Evolutionary conservation across 805 yeast species (phyloP).

Genomic region (Lipomyces sp.): DNA sequence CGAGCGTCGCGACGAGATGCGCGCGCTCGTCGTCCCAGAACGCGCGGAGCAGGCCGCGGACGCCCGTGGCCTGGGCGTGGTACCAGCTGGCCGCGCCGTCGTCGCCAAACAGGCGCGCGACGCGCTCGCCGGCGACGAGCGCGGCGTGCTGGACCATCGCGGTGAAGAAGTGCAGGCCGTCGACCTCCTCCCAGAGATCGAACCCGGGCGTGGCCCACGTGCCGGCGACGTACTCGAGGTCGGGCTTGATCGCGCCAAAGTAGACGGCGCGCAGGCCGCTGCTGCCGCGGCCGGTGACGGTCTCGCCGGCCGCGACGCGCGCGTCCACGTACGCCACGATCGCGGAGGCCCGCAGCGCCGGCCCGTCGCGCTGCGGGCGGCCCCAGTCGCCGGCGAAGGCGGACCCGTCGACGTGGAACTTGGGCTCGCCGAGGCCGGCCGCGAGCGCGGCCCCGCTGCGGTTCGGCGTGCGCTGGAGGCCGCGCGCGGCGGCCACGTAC

Average conservation of each 20-base stretch:
- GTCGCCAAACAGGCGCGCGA: conserved; percentile 37
- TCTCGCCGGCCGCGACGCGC: conserved; percentile 38
- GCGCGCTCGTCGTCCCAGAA: conserved; percentile 39
- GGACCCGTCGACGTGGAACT: conserved; percentile 64
- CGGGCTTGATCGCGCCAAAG: conserved; percentile 56
- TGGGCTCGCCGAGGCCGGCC: conserved; percentile 82
- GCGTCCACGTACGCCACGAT: conserved; percentile 53
- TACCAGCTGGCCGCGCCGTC: conserved; percentile 28
- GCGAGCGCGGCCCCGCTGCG: conserved; percentile 54
- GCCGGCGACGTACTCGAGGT: conserved; percentile 57
- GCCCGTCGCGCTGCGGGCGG: conserved; percentile 94
- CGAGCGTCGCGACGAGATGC: conserved; percentile 70
- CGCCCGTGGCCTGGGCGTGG: conserved; percentile 15
- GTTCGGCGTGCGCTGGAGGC: conserved; percentile 64
- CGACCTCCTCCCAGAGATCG: conserved; percentile 90
- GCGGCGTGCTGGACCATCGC: conserved; percentile 71
- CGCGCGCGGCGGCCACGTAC: conserved; percentile 57
- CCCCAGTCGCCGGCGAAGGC: conserved; percentile 78
- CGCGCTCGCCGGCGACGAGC: conserved; percentile 51
- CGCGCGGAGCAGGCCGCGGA: conserved; percentile 17
- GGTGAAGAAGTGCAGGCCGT: conserved; percentile 76
- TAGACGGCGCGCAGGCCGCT: conserved; percentile 43
- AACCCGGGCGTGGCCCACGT: conserved; percentile 69
- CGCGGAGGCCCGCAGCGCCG: conserved; percentile 74
- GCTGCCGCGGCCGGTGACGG: conserved; percentile 34